Conservation (phyloP, 2,329 filamentous ascomycete species). For the Metarhizium robertsii region DNA sequence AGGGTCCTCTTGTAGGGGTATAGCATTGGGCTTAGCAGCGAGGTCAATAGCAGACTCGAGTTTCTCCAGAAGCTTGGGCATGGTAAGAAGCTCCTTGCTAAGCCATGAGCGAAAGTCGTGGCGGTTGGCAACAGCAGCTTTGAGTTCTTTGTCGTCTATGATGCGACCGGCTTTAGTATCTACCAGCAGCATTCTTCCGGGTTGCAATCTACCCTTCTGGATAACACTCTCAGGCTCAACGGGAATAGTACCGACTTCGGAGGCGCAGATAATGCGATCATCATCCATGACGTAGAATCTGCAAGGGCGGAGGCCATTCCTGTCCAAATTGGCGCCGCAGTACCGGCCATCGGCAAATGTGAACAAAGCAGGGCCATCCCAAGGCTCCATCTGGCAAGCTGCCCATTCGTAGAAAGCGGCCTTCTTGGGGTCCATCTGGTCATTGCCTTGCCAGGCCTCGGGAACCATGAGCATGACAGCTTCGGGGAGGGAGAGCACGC, state of each 20-base stretch:
- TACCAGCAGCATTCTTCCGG: conserved; percentile 91
- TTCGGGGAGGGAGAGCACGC: conserved; percentile 87
- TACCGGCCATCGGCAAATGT: conserved; percentile 95
- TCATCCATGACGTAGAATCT: conserved; percentile 96
- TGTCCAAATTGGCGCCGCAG: conserved; percentile 92
- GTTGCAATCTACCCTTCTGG: conserved; percentile 88
- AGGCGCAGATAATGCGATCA: conserved; percentile 93
- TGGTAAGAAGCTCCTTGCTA: conserved; percentile 71
- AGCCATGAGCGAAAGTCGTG: conserved; percentile 86
- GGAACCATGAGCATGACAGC: conserved; percentile 98
- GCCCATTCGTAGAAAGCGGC: conserved; percentile 98
- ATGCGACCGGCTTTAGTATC: conserved; percentile 84
- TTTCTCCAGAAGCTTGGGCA: conserved; percentile 64
- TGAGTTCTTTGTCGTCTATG: conserved; percentile 88
- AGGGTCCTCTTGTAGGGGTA: conserved; percentile 72
- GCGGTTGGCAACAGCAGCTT: conserved; percentile 76
- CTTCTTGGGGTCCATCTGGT: conserved; percentile 86
- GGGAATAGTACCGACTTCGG: conserved; percentile 86
- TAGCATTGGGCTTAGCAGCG: conserved; percentile 55
- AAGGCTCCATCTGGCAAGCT: conserved; percentile 97
- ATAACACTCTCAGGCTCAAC: conserved; percentile 86
- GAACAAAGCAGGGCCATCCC: conserved; percentile 94
- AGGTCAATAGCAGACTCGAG: conserved; percentile 54
- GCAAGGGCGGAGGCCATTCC: conserved; percentile 90
- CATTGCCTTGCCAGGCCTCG: conserved; percentile 94